These are phyloP conservation scores for Aureobasidium sp. DNA, from an alignment of 2,329 filamentous ascomycete species.

Conservation along the genomic window DNA sequence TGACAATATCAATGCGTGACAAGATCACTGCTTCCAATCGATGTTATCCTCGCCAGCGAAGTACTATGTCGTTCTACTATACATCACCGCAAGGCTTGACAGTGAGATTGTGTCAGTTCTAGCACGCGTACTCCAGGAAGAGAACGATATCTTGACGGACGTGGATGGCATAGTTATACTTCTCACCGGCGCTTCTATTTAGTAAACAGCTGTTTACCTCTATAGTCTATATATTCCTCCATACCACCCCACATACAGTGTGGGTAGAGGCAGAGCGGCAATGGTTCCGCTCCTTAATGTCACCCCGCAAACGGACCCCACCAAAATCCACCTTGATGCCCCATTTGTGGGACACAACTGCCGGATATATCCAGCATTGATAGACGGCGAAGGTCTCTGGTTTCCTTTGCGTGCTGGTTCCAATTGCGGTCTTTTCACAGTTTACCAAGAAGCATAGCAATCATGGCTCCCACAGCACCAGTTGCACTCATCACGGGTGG, in stretches of 20 bases:
- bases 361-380: not conserved
- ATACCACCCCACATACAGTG: not conserved
- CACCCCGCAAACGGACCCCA: not conserved
- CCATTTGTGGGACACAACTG: not conserved
- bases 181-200: too few species aligned
- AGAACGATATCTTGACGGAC: too few species aligned
- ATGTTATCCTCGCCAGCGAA: too few species aligned
- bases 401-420: not conserved
- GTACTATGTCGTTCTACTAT: too few species aligned
- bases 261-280: not conserved
- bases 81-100: too few species aligned
- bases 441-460: not conserved
- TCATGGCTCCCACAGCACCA: slow-evolving; percentile 15
- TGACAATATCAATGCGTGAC: too few species aligned
- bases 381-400: not conserved
- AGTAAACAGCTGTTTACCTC: too few species aligned
- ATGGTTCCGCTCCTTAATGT: not conserved
- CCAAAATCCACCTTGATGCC: not conserved
- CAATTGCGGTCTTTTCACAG: not conserved
- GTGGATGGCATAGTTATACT: too few species aligned
- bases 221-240: too few species aligned
- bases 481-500: slow-evolving; percentile 42
- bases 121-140: too few species aligned
- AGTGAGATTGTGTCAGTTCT: too few species aligned
- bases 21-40: too few species aligned